These are phyloP conservation scores for Citrus hindsii DNA, from an alignment of 345 rosid species.

Conservation along the genomic window DNA sequence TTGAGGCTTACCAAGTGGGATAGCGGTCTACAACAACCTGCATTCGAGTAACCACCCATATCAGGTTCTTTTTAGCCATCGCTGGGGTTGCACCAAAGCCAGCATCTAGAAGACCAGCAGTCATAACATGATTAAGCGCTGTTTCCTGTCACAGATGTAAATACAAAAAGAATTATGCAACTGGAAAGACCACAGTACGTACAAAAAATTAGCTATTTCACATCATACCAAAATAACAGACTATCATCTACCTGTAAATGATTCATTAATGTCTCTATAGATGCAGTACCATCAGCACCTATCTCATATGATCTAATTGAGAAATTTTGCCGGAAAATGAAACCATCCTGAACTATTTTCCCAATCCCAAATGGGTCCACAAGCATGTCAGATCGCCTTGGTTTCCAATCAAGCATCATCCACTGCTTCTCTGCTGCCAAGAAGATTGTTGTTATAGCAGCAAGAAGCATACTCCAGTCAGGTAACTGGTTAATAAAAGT, in stretches of 20 bases:
- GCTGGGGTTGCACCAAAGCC: slow-evolving; percentile 98
- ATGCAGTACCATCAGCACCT: slow-evolving; percentile 96
- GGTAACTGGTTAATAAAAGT: slow-evolving; percentile 94
- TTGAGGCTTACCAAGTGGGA: slow-evolving; percentile 79
- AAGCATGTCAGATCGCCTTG: slow-evolving; percentile 78
- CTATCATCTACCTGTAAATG: slow-evolving; percentile 70
- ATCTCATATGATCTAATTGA: slow-evolving; percentile 96
- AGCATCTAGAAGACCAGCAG: slow-evolving; percentile 82
- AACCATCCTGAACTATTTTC: slow-evolving; percentile 86
- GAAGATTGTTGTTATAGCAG: slow-evolving; percentile 94
- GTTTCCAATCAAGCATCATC: slow-evolving; percentile 99
- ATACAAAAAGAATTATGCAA: slow-evolving; percentile 1
- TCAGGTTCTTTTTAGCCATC: slow-evolving; percentile 85
- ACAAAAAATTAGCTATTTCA: background rate
- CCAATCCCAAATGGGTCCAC: slow-evolving; percentile 84
- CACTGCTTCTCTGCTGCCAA: slow-evolving; percentile 99
- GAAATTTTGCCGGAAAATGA: slow-evolving; percentile 80
- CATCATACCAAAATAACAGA: background rate
- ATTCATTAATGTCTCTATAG: slow-evolving; percentile 96
- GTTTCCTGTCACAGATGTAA: slow-evolving; percentile 62
- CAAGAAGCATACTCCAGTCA: slow-evolving; percentile 99
- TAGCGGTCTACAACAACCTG: slow-evolving; percentile 91
- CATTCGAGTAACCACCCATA: slow-evolving; percentile 96
- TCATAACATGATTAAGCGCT: slow-evolving; percentile 87
- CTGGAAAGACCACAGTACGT: background rate